Evolutionary conservation across 495 filamentous ascomycete species (phyloP).

Genomic region (Xylaria venustula): DNA sequence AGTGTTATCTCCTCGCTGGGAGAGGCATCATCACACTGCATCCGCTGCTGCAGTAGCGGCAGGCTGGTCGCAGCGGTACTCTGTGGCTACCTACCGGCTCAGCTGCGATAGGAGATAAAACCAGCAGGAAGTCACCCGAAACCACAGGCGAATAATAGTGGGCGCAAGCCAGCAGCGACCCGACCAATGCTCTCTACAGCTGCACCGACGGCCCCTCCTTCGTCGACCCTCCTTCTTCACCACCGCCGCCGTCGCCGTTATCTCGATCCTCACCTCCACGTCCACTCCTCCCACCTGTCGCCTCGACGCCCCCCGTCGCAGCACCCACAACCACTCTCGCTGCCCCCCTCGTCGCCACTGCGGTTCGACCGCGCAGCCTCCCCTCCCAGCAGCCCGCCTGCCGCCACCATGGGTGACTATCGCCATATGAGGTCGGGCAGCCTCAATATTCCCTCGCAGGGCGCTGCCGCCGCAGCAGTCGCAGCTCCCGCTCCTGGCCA

Average conservation of each 20-base stretch:
- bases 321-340: background rate
- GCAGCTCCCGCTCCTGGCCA: constrained; percentile 41
- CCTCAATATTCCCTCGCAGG: constrained; percentile 49
- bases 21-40: too few relatives aligned
- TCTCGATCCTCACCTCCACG: constrained; percentile 15
- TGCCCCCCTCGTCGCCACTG: constrained; percentile 9
- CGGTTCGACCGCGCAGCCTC: constrained; percentile 16
- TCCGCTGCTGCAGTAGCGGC: too few relatives aligned
- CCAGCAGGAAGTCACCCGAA: background rate
- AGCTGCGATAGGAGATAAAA: background rate
- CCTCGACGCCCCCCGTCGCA: background rate
- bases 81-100: background rate
- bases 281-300: constrained; percentile 9
- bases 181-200: constrained; percentile 18
- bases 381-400: constrained; percentile 13
- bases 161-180: constrained; percentile 7
- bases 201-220: constrained; percentile 15
- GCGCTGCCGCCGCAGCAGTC: constrained; percentile 36
- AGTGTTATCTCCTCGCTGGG: too few relatives aligned
- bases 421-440: constrained; percentile 53
- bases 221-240: constrained; percentile 13
- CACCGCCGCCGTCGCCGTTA: constrained; percentile 11
- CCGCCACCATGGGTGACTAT: constrained; percentile 42
- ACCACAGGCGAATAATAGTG: constrained; percentile 5
- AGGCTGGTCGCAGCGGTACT: too few relatives aligned